Base-by-base conservation (phyloP, 1,284 basidiomycete species). In the Wolfiporia cocos region DNA sequence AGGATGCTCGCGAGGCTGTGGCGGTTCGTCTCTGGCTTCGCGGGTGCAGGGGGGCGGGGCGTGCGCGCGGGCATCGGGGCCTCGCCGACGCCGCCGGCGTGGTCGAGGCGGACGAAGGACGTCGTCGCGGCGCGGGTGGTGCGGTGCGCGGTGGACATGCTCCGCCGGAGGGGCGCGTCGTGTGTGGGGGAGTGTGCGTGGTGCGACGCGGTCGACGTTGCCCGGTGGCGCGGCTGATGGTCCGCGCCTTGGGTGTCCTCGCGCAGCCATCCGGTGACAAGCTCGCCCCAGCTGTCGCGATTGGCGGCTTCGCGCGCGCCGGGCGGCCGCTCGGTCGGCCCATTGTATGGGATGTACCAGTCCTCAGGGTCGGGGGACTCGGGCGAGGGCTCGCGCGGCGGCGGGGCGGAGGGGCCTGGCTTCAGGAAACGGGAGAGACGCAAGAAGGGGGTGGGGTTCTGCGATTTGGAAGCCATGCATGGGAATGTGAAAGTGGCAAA, bases 321-420 rank as follows among this genome's bases (percentile, higher is more conserved):
- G 20, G 52, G 57, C 9, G 73, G 74, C 14, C 62, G 54, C 49
- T 77, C 78, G 56, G 73, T 72, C 2, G 78, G 76, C 2, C 78
- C 78, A 49, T 73, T 76, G 65, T 81, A 79, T 1, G 78, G 77
- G 43, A 76, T 77, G 58, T 77, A 78, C 76, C 76, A 79, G 42
- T 78, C 70, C 19, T 76, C 72, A 5, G 71, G 62, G 18, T 47
- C 30, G 31, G 41, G 15, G 36, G 46, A 39, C 28, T 48, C 21
- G 24, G 39, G 15, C 20, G 49, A 40, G 20, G 48, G 43, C 14
- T 46, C 49, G 30, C 48, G 45, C 26, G 52, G 37, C 41, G 45
- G 42, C 4, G 58, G 52, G 18, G 57, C 50, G 29, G 54, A 39
- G 18, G 50, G 44, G 36, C 43, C 40, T 23, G 50, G 39, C 41